Conservation (phyloP, 1,284 basidiomycete species). For the Phellopilus nigrolimitatus region DNA sequence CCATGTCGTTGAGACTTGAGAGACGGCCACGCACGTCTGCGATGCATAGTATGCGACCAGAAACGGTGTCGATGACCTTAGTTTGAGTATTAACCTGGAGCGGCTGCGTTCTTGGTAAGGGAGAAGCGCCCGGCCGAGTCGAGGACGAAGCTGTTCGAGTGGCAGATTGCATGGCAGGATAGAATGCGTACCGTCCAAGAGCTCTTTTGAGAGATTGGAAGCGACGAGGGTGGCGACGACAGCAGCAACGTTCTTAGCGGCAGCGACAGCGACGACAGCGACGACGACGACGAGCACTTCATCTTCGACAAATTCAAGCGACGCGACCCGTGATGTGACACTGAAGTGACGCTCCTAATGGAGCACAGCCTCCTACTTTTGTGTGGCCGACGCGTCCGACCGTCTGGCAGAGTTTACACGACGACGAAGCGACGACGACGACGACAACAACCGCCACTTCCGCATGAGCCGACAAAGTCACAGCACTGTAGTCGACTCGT, state of each 20-base stretch:
- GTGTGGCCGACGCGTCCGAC: background rate
- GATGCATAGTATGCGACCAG: slow-evolving; percentile 90
- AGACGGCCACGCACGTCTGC: slow-evolving; percentile 92
- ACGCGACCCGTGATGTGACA: background rate
- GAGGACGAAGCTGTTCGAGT: slow-evolving; percentile 57
- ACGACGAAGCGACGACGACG: background rate
- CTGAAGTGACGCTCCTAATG: background rate
- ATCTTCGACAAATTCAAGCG: background rate
- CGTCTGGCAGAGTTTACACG: background rate
- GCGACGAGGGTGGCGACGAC: background rate
- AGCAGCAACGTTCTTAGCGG: slow-evolving; percentile 18
- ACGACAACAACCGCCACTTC: background rate
- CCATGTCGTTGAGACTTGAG: slow-evolving; percentile 86
- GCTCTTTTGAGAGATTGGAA: background rate
- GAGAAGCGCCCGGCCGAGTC: slow-evolving; percentile 50
- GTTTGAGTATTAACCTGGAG: slow-evolving; percentile 70
- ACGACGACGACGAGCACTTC: slow-evolving; percentile 9
- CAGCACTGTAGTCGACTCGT: background rate
- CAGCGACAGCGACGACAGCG: slow-evolving; percentile 22
- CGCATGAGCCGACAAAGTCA: background rate
- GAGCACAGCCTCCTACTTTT: background rate
- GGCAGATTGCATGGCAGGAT: slow-evolving; percentile 30
- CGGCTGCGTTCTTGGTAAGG: slow-evolving; percentile 42
- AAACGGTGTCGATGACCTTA: slow-evolving; percentile 66
- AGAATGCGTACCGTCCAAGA: background rate